A percentile compares a stretch with the other conserved stretches of the same genome.
Conservation (phyloP, 2,329 filamentous ascomycete species). For the Elsinoe perseae region DNA sequence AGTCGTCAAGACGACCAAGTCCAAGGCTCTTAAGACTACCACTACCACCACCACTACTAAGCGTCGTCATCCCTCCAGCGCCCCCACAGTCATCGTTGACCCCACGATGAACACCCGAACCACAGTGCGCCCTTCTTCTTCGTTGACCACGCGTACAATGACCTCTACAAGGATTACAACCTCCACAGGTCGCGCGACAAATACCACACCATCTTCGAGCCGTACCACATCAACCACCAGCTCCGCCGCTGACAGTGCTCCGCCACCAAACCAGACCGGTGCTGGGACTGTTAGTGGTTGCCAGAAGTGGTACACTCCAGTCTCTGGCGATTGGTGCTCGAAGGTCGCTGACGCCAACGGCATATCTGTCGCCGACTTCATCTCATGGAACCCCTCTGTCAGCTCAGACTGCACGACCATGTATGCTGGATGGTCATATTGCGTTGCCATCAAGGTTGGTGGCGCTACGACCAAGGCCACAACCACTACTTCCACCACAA, state of each 20-base stretch:
- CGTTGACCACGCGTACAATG: neutral
- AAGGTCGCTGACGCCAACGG: constrained; percentile 20
- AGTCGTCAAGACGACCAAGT: neutral
- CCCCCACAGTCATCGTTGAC: neutral
- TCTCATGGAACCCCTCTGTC: constrained; percentile 25
- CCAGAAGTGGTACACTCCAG: constrained; percentile 23
- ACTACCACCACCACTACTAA: constrained; percentile 2
- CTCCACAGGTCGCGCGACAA: neutral
- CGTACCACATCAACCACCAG: neutral
- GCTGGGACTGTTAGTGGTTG: constrained; percentile 19
- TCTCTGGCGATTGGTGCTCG: constrained; percentile 22
- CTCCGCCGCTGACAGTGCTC: neutral
- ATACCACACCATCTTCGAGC: neutral
- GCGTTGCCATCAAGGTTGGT: constrained; percentile 19
- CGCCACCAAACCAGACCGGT: neutral
- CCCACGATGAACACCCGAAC: neutral
- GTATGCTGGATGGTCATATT: constrained; percentile 23
- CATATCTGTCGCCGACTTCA: constrained; percentile 22
- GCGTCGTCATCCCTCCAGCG: neutral
- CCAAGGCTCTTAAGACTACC: neutral
- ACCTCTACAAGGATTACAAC: neutral
- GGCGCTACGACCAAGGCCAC: constrained; percentile 5
- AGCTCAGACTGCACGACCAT: constrained; percentile 21
- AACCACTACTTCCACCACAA: neutral
- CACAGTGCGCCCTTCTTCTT: neutral